Evolutionary conservation across 306 rosid genomes (phyloP), one percentile per base, ranked within the genome.

Genomic region (Echinosophora koreensis): DNA sequence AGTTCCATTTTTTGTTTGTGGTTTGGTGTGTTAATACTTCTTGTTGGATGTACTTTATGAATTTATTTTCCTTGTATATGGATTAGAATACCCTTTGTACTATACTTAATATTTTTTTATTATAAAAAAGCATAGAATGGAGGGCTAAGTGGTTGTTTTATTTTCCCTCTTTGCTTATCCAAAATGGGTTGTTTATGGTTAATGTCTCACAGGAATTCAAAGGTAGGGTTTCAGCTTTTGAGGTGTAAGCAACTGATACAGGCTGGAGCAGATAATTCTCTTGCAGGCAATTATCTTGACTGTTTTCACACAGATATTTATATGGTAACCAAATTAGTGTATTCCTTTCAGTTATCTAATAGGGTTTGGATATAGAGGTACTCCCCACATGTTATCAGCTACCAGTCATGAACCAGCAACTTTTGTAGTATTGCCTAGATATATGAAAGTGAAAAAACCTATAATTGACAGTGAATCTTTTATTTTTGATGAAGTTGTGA

Each of bases 221-320:
- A 56, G 77, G 52, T 18, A 63, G 73, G 73, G 79, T 72, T 71
- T 55, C 17, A 11, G 69, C 16, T 27, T 60, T 79, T 11, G 47
- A 79, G 27, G 78, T 16, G 11, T 73, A 71, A 28, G 60, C 27
- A 1, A 18, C 66, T 66, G 80, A 76, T 41, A 35, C 38, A 34
- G n/a, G 8, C 49, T 28, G 61, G 67, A 38, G 66, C 58, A 3
- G 67, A 55, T 80, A 22, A 22, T 22, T 22, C 22, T 22, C 22
- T 22, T 22, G 22, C 22, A 22, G 22, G 22, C 22, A 22, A 22
- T 22, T 22, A 22, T 22, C 49, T 13, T 73, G 52, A 71, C 56
- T 63, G 51, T 12, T 52, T 16, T 52, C 59, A 63, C 14, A 63
- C 9, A 56, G 57, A 63, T 42, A 38, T 63, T 8, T 60, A 9